Conservation (phyloP, 108 stramenopile genomes). For the Asterionellopsis glacialis region DNA sequence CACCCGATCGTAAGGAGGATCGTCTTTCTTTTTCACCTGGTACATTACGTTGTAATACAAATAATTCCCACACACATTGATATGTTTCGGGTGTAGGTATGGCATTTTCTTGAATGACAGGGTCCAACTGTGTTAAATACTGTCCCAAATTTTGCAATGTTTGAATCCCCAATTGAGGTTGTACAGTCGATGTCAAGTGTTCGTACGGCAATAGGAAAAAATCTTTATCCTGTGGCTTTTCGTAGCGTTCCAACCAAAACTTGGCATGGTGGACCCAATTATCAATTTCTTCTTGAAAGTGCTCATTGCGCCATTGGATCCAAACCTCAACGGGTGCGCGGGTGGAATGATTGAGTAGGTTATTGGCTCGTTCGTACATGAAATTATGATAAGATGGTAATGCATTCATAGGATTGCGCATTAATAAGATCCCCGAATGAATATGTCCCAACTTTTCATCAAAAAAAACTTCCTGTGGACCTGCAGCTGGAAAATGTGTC, state of each 20-base stretch:
- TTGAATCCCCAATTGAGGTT: not conserved
- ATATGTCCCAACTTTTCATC: conserved; percentile 3
- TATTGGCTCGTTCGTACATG: conserved; percentile 19
- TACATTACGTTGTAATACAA: not conserved
- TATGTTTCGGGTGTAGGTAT: not conserved
- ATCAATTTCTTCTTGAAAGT: conserved; percentile 16
- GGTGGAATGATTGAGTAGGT: conserved; percentile 19
- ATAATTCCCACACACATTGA: conserved; percentile 1
- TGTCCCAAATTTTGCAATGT: conserved; percentile 3
- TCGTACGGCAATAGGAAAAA: conserved; percentile 4
- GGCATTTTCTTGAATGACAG: not conserved
- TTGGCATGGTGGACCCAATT: conserved; percentile 16
- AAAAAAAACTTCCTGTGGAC: conserved; percentile 4
- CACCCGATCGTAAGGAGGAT: not conserved
- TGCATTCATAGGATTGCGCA: conserved; percentile 32
- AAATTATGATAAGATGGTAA: conserved; percentile 33
- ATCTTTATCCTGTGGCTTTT: not conserved
- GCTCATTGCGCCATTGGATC: conserved; percentile 27
- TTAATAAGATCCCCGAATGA: conserved; percentile 19
- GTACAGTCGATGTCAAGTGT: conserved; percentile 1
- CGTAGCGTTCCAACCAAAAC: conserved; percentile 32
- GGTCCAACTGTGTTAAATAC: not conserved
- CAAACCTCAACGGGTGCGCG: conserved; percentile 23
- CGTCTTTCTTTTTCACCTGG: not conserved
- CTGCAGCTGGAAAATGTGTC: conserved; percentile 31